Base-by-base conservation (phyloP, 2,329 filamentous ascomycete genomes). In the Colletotrichum godetiae region DNA sequence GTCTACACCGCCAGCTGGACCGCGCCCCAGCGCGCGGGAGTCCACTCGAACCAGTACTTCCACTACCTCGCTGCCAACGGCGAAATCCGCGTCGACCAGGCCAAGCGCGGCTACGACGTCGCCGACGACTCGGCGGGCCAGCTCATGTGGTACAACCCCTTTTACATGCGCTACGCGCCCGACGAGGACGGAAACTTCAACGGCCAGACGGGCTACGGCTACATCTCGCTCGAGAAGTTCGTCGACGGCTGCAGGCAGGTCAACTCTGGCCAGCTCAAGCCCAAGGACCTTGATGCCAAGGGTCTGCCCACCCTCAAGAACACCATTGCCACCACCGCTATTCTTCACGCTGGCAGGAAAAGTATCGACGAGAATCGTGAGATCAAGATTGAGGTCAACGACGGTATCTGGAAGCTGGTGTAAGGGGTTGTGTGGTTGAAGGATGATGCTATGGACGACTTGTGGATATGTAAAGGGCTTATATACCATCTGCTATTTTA, bases 31-130 rank as follows among this genome's bases (percentile, higher is more conserved):
- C 94, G 92, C 79, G 95, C 95, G 0, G 95, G 96, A 62, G 95
- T 98, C n/a, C 96, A 98, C 85, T 96, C 93, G 1, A 97, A 97
- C 82, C 95, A 98, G 85, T 97, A 98, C 85, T 98, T 98, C 87
- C 95, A 98, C 84, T 98, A 97, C 85, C 92, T 98, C 85, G 95
- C 91, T 3, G 89, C 90, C 73, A 90, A 92, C 69, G 95, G 95
- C 76, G 95, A 98, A 85, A 91, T 98, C 78, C 91, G 94, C 73
- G 90, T 97, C 78, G 94, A 98, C 86, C 96, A 98, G 85, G 95
- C 95, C 57, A 97, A 97, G 88, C 91, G 95, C 67, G 95, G 95
- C 60, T 98, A 98, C 84, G 95, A 98, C 79, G 93, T 98, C 12
- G 95, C 95, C n/a, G 93, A 95, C 76, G 95, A 98, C 81, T 88